Percentiles rank a stretch among this genome's conserved stretches.
These are phyloP conservation scores for Spinellus fusiger DNA, from an alignment of 192 early-diverging fungal genomes.

Conservation along the genomic window DNA sequence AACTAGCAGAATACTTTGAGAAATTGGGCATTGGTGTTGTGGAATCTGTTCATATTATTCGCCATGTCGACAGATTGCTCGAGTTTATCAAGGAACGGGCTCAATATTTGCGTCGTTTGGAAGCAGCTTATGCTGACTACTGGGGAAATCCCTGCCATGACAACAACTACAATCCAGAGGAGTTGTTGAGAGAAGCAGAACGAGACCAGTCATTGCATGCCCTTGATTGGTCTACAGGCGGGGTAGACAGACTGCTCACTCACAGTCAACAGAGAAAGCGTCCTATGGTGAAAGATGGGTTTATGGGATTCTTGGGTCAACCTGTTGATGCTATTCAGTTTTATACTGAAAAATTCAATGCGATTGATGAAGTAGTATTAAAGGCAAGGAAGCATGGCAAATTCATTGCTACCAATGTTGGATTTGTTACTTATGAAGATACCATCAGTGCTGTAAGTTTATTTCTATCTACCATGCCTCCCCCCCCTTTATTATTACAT, in stretches of 20 bases:
- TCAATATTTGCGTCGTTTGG: constrained; percentile 46
- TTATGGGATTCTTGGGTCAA: constrained; percentile 46
- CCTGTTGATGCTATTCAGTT: constrained; percentile 65
- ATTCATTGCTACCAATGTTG: constrained; percentile 49
- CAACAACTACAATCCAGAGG: constrained; percentile 55
- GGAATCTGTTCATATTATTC: constrained; percentile 58
- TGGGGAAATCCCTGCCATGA: constrained; percentile 68
- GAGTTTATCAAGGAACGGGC: constrained; percentile 51
- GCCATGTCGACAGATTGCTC: constrained; percentile 49
- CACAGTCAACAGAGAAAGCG: constrained; percentile 16
- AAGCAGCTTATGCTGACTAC: constrained; percentile 47
- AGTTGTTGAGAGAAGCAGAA: constrained; percentile 35
- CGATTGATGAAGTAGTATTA: constrained; percentile 45
- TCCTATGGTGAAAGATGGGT: constrained; percentile 38
- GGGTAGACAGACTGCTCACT: background rate
- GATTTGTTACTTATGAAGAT: constrained; percentile 75
- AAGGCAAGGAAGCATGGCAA: constrained; percentile 40
- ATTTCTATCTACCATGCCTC: background rate
- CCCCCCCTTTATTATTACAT: background rate
- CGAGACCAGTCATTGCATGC: constrained; percentile 8
- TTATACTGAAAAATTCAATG: constrained; percentile 47
- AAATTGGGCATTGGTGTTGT: constrained; percentile 52
- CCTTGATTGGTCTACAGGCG: constrained; percentile 6
- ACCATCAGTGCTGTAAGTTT: constrained; percentile 58
- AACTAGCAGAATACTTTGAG: constrained; percentile 63